Evolutionary conservation across 768 basidiomycete genomes (phyloP).

Genomic region (Gyrodon lividus): DNA sequence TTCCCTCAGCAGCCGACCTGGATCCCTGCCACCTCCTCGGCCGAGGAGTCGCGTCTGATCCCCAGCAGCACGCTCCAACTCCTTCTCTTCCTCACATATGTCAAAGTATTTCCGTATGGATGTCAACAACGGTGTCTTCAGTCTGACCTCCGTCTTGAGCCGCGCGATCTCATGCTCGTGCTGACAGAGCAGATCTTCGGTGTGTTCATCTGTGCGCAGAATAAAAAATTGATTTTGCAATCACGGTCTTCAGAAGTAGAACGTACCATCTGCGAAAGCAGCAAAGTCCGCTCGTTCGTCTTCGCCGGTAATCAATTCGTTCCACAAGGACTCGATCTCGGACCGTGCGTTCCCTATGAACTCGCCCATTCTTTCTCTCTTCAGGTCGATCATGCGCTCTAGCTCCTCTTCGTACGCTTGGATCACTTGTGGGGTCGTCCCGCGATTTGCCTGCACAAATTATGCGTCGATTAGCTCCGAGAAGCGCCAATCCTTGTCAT

Average conservation of each 20-base stretch:
- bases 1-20: conserved; percentile 83
- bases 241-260: neutral
- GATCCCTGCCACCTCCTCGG: conserved; percentile 71
- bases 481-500: neutral
- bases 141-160: conserved; percentile 78
- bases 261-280: conserved; percentile 77
- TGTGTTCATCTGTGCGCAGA: conserved; percentile 66
- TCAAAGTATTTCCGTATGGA: conserved; percentile 87
- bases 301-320: conserved; percentile 81
- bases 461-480: neutral
- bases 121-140: conserved; percentile 73
- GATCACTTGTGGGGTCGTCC: conserved; percentile 75
- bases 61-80: conserved; percentile 74
- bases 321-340: conserved; percentile 82
- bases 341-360: conserved; percentile 81
- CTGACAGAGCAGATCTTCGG: conserved; percentile 79
- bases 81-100: conserved; percentile 86
- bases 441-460: conserved; percentile 49
- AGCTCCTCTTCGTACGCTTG: conserved; percentile 87
- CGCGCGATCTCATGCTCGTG: conserved; percentile 85
- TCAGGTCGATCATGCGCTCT: conserved; percentile 85
- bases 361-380: conserved; percentile 80
- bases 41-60: conserved; percentile 84
- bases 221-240: neutral
- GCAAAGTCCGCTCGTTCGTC: conserved; percentile 80